Conservation (phyloP, 495 filamentous ascomycete genomes). For the Trichoderma asperelloides region DNA sequence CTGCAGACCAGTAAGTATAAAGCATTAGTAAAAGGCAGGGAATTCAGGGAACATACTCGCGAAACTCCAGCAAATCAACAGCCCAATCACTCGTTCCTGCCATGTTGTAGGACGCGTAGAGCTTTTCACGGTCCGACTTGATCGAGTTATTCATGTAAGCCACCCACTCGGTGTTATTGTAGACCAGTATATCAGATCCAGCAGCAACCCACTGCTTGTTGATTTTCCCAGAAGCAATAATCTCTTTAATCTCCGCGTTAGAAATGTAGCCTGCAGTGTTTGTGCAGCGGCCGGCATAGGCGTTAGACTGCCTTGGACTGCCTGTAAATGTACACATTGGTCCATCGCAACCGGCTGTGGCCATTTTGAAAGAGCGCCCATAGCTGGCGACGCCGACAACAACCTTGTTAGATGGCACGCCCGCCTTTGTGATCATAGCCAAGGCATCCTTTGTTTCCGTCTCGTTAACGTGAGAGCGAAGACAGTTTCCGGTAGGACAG, state of each 20-base stretch:
- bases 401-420: constrained; percentile 31
- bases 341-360: constrained; percentile 16
- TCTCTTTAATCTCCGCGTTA: constrained; percentile 26
- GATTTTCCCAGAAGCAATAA: constrained; percentile 15
- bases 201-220: constrained; percentile 12
- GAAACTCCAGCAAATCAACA: constrained; percentile 22
- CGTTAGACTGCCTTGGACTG: constrained; percentile 10
- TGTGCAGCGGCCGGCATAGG: constrained; percentile 30
- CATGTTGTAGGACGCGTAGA: constrained; percentile 24
- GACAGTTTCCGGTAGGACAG: constrained; percentile 30
- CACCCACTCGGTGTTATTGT: constrained; percentile 34
- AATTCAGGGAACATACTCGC: not conserved
- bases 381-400: constrained; percentile 32
- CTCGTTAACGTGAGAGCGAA: constrained; percentile 33
- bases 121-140: constrained; percentile 15
- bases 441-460: constrained; percentile 34
- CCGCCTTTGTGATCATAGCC: constrained; percentile 43
- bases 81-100: constrained; percentile 35
- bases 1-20: not conserved
- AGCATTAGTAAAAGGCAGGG: not conserved
- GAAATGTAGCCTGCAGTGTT: constrained; percentile 25
- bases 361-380: constrained; percentile 31
- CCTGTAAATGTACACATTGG: constrained; percentile 20
- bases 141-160: constrained; percentile 29
- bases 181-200: constrained; percentile 33